Base-by-base conservation (phyloP, 1,284 basidiomycete species). In the Earliella scabrosa region DNA sequence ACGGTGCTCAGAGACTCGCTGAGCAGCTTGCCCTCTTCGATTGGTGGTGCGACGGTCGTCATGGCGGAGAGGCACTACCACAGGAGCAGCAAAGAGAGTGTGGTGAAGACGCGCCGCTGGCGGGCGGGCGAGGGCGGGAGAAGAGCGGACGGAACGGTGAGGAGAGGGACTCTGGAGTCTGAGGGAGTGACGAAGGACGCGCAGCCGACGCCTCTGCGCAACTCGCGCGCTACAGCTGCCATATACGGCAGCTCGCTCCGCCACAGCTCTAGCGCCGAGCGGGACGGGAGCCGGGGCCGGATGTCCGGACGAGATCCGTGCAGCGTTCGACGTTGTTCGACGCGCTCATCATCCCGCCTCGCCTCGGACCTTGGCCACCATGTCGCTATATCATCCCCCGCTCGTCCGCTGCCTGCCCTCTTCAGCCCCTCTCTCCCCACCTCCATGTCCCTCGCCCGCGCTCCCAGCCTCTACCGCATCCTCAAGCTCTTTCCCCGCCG, bases 1-100 rank as follows among this genome's bases (percentile, higher is more conserved):
- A 97, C 92, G 41, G 89, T 92, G 70, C 82, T 87, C 44, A 93
- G 77, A 27, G 90, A 90, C 73, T 93, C 91, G 70, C 87, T 86
- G 66, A 93, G 83, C 64, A 92, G 77, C 73, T 93, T 92, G 45
- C 86, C 90, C 78, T 92, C 89, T 69, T 89, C 87, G 55, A 76
- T 74, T 20, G 52, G 52, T 14, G 53, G 34, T 56, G 73, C 74
- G 18, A 39, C 48, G 13, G 54, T 49, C 9, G 63, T 53, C 66
- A 68, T 70, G 36, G 41, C 51, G 34, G 38, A 23, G 8, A 18
- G 36, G 27, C 8, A 20, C 24, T 43, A 14, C 21, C 39, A 43
- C 13, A 26, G 11, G 32, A 27, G 18, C 52, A 38, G 51, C 11
- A 36, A 11, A 26, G 20, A 11, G 34, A 27, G 31, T 18, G 45